These are phyloP conservation scores for Cucurbita ficifolia DNA, from an alignment of 306 rosid species.

Conservation along the genomic window DNA sequence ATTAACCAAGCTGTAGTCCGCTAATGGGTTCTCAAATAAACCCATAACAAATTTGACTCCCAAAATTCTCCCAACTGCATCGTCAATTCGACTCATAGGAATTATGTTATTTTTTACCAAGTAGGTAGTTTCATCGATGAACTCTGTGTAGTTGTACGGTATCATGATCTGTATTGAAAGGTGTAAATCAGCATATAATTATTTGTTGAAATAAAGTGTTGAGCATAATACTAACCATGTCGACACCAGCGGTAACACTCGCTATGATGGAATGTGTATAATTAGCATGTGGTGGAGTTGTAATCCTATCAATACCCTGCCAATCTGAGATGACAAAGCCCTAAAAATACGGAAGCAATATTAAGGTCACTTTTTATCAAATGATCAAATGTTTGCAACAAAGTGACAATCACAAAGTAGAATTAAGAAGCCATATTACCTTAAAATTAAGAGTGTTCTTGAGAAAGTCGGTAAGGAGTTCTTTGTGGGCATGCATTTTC, in stretches of 20 bases:
- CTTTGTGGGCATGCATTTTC: conserved; percentile 22
- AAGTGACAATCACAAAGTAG: neutral
- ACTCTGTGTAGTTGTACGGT: conserved; percentile 17
- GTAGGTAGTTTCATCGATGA: conserved; percentile 14
- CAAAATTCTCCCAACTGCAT: conserved; percentile 26
- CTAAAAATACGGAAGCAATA: neutral
- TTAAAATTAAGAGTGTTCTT: conserved; percentile 21
- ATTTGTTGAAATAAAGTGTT: neutral
- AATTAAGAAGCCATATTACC: neutral
- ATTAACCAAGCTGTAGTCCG: conserved; percentile 18
- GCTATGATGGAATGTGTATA: conserved; percentile 16
- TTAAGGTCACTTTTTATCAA: too few relatives aligned
- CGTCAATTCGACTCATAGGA: conserved; percentile 26
- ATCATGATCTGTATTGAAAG: conserved; percentile 17
- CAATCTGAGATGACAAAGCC: conserved; percentile 31
- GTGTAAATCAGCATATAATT: neutral
- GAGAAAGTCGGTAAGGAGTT: conserved; percentile 18
- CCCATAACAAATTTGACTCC: conserved; percentile 25
- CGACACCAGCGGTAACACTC: conserved; percentile 23
- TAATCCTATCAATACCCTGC: conserved; percentile 26
- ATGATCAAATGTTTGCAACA: neutral
- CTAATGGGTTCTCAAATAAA: conserved; percentile 23
- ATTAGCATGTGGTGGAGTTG: conserved; percentile 20
- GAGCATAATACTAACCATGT: conserved; percentile 9
- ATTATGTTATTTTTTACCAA: conserved; percentile 10